phyloP scores from a whole-genome alignment of 2,329 filamentous ascomycete genomes.

The Colletotrichum lini region DNA sequence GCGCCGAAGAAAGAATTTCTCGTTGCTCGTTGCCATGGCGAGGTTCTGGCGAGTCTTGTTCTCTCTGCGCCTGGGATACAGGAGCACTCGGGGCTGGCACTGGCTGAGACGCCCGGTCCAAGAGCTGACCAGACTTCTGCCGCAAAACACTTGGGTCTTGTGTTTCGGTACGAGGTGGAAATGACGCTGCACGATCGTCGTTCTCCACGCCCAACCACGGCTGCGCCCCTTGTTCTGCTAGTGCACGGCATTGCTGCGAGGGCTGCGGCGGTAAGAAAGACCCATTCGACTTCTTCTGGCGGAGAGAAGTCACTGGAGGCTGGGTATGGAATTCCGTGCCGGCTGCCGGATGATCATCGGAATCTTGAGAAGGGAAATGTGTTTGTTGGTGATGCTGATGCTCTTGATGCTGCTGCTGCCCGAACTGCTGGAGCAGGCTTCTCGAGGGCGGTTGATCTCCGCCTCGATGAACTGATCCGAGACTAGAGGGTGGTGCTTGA shows the following conservation, averaged over 20 bases:
- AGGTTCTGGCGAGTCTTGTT: not conserved
- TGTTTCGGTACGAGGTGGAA: not conserved
- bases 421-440: conserved; percentile 3
- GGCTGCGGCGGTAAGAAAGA: conserved; percentile 3
- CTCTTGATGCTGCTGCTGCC: conserved; percentile 31
- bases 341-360: conserved; percentile 9
- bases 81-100: not conserved
- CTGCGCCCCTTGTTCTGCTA: not conserved
- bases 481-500: conserved; percentile 12
- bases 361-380: conserved; percentile 11
- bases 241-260: not conserved
- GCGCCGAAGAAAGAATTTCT: not conserved
- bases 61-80: not conserved
- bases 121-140: not conserved
- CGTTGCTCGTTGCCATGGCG: not conserved
- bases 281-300: not conserved
- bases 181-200: not conserved
- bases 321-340: conserved; percentile 1
- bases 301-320: not conserved
- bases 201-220: not conserved
- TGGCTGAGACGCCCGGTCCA: not conserved
- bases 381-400: conserved; percentile 7
- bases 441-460: conserved; percentile 6
- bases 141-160: not conserved
- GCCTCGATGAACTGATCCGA: not conserved